Conservation (phyloP, 345 rosid genomes). For the Stellera chamaejasme region DNA sequence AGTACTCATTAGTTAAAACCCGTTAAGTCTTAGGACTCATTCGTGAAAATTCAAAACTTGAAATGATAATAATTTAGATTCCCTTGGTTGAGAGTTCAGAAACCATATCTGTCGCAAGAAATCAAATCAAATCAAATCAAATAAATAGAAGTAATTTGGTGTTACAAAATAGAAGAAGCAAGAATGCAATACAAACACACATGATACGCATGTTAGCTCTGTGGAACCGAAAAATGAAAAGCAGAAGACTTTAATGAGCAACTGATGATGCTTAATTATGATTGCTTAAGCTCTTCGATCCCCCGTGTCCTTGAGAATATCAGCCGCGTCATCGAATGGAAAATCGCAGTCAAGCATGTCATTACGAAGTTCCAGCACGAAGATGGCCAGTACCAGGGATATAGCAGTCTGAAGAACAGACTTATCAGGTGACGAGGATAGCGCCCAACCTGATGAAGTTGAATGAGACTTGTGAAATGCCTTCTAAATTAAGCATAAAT, state of each 20-base stretch:
- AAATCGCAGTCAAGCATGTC: constrained; percentile 57
- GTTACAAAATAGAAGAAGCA: too few relatives aligned
- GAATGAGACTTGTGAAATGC: too few relatives aligned
- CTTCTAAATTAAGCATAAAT: too few relatives aligned
- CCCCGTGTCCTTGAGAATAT: constrained; percentile 52
- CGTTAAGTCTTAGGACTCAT: too few relatives aligned
- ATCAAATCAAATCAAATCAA: too few relatives aligned
- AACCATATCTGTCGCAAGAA: too few relatives aligned
- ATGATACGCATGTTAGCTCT: neutral
- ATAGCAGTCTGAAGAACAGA: constrained; percentile 74
- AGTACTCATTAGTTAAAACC: too few relatives aligned
- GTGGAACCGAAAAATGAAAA: neutral
- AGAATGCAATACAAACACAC: neutral
- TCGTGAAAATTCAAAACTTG: too few relatives aligned
- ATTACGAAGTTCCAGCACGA: constrained; percentile 88
- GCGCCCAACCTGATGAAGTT: constrained; percentile 62
- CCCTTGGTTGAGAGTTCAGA: too few relatives aligned
- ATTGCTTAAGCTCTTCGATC: constrained; percentile 27
- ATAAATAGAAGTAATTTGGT: too few relatives aligned
- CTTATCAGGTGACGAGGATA: constrained; percentile 97
- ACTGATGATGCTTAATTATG: constrained; percentile 9
- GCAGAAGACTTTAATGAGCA: neutral
- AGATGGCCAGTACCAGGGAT: constrained; percentile 99
- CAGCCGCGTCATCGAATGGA: constrained; percentile 39
- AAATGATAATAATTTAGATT: too few relatives aligned